Base-by-base conservation (phyloP, 2,329 filamentous ascomycete genomes). In the Sporothrix globosa region DNA sequence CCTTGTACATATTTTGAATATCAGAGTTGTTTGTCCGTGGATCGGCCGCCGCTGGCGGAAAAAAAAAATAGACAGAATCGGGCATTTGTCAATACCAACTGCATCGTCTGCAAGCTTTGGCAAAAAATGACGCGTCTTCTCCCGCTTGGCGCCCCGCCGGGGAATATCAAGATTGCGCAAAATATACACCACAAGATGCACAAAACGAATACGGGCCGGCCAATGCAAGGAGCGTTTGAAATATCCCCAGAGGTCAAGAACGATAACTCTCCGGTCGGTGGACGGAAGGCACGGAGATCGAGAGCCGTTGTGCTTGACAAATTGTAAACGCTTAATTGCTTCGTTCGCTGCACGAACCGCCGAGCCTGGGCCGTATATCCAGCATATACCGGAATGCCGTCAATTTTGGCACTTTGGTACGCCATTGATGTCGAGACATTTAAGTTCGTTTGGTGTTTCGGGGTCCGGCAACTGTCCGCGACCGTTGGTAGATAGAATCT, bases 381-480 rank as follows among this genome's bases (percentile, higher is more conserved):
- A 44, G 56, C 56, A 39, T 17, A 17, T 5, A n/a, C 46, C 46
- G 19, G 14, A 7, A 17, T 17, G 17, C 19, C 17, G 46, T n/a
- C 14, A 19, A 50, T n/a, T 7, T 58, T 41, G 21, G 24, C 52
- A n/a, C 39, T 34, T 19, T 44, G 11, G 4, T 44, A 11, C 41
- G 19, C 27, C 21, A 27, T 60, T 41, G 56, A 21, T 19, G 30
- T 41, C 6, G 54, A 60, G 27, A 7, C 24, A 4, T 34, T 48
- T 14, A 14, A 4, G 24, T 58, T 30, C 30, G 3, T 13, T n/a
- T 60, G 17, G 24, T 24, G 3, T 63, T 50, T 65, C 61, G 61
- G 61, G 27, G 61, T 65, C 61, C 61, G 44, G 41, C 44, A 65
- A 50, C 44, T 30, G 61, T 65, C 61, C 61, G 61, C 46, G 39